Percentiles rank a stretch among this genome's conserved stretches.
These are phyloP conservation scores for Vigna radiata DNA, from an alignment of 306 rosid species.

Conservation along the genomic window DNA sequence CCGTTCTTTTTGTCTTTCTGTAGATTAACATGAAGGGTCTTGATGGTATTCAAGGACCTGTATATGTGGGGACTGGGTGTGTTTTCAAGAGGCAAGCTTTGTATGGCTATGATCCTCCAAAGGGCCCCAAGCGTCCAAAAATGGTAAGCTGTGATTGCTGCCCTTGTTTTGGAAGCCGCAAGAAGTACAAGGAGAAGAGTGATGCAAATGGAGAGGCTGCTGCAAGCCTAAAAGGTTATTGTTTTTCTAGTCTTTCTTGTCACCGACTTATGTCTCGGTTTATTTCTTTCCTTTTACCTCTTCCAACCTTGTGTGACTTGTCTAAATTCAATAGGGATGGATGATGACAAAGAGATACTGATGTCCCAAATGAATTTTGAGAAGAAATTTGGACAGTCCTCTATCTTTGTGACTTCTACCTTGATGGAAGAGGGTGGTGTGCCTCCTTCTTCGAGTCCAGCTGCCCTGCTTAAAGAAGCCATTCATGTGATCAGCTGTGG, in stretches of 20 bases:
- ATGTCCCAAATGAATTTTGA: conserved; percentile 91
- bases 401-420: conserved; percentile 88
- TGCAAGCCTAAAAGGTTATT: conserved; percentile 59
- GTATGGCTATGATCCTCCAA: conserved; percentile 84
- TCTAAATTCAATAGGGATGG: conserved; percentile 54
- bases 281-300: conserved; percentile 18
- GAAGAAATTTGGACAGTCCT: conserved; percentile 83
- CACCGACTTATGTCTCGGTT: background rate
- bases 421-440: conserved; percentile 85
- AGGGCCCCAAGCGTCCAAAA: conserved; percentile 85
- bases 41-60: conserved; percentile 93
- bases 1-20: conserved; percentile 28
- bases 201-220: conserved; percentile 65
- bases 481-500: conserved; percentile 88
- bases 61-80: conserved; percentile 87
- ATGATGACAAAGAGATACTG: conserved; percentile 73
- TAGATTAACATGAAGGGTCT: conserved; percentile 94
- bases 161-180: conserved; percentile 82
- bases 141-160: conserved; percentile 91
- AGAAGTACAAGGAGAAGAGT: conserved; percentile 65
- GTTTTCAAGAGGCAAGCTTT: conserved; percentile 86
- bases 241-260: conserved; percentile 10
- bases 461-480: conserved; percentile 80
- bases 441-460: conserved; percentile 86
- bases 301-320: background rate